Base-by-base conservation (phyloP, 2,329 filamentous ascomycete genomes). In the Diaporthe ampelina region DNA sequence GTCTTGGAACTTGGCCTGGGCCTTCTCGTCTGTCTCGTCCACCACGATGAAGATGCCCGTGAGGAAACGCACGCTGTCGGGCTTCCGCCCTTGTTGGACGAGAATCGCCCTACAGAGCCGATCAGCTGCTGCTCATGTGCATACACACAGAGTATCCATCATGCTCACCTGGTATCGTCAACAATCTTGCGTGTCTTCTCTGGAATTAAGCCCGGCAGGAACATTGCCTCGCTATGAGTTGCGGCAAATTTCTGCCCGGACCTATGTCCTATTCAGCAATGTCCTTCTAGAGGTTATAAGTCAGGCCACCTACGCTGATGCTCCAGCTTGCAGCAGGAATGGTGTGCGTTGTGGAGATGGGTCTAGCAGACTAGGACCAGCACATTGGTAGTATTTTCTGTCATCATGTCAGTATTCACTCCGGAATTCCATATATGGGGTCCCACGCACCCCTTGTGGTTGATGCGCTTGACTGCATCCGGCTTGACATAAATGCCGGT, bases 321-420 rank as follows among this genome's bases (percentile, higher is more conserved):
- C 52, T 29, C 73, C 73, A 6, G 73, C 73, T 40, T 74, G 73
- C 13, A 74, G 50, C 26, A 74, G 40, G 19, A 74, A 73, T 9
- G 73, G 73, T 10, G 73, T 74, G 5, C 73, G 70, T 37, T 74
- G 73, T n/a, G 73, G 73, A 0, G 73, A 74, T 5, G 73, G 73
- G 13, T 74, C 69, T 9, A 59, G 48, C 21, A 72, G 48, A 52
- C 72, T 71, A 11, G 73, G 69, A 1, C 73, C 73, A 29, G 69
- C 69, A 24, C 71, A 61, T 32, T 74, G 54, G 24, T 73, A 74
- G 15, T 73, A 74, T 29, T 74, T 74, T 11, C 73, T 68, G 13
- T 19, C 1, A 29, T 1, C 1, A 19, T 52, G 32, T 68, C 32
- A 68, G 8, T 4, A 26, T 21, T 26, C 9, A 7, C 32, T 3